A percentile compares a stretch with the other conserved stretches of the same genome.
Conservation (phyloP, 1,139 yeast species). For the Hanseniaspora sp. region DNA sequence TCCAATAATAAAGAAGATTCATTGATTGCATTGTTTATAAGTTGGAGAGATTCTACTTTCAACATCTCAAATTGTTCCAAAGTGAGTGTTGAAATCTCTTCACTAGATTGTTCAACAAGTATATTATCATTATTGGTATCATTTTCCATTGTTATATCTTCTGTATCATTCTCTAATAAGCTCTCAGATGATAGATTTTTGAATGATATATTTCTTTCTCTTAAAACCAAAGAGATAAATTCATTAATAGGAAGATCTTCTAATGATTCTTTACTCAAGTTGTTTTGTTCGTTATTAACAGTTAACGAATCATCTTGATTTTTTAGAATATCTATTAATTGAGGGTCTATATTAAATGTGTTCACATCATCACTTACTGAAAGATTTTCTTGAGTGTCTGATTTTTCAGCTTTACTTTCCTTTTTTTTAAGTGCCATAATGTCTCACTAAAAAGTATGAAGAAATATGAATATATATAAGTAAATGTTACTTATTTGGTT, state of each 20-base stretch:
- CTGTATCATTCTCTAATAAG: not conserved
- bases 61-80: conserved; percentile 45
- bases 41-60: conserved; percentile 45
- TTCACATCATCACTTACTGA: not conserved
- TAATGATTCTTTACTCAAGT: not conserved
- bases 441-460: too few relatives aligned
- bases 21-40: conserved; percentile 61
- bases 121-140: not conserved
- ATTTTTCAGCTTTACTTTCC: not conserved
- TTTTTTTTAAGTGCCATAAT: not conserved
- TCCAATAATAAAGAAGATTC: conserved; percentile 83
- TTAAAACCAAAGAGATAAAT: conserved; percentile 12
- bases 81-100: conserved; percentile 21
- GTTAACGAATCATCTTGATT: not conserved
- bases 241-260: conserved; percentile 1
- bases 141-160: not conserved
- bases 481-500: too few relatives aligned
- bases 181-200: conserved; percentile 2
- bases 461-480: too few relatives aligned
- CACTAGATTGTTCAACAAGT: not conserved
- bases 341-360: conserved; percentile 11
- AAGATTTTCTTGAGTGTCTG: not conserved
- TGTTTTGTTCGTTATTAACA: not conserved
- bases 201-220: conserved; percentile 9
- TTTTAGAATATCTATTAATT: conserved; percentile 5